Base-by-base conservation (phyloP, 2,329 filamentous ascomycete genomes). In the Mariannaea elegans region DNA sequence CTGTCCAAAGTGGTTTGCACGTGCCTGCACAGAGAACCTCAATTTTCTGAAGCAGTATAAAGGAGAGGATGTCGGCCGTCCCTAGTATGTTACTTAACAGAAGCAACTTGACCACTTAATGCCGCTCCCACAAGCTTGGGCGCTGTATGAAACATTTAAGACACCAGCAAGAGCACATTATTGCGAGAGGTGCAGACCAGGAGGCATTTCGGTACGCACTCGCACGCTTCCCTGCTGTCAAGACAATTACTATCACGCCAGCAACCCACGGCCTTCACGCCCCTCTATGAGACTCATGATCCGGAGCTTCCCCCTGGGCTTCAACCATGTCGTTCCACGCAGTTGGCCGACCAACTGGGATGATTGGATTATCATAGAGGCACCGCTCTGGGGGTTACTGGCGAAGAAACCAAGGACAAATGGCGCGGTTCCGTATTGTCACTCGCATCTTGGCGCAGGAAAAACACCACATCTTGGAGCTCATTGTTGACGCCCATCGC, bases 351-450 rank as follows among this genome's bases (percentile, higher is more conserved):
- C n/a, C n/a, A n/a, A n/a, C n/a, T n/a, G n/a, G n/a, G n/a, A n/a
- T n/a, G n/a, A n/a, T n/a, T n/a, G n/a, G n/a, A n/a, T n/a, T n/a
- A n/a, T 47, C 9, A 9, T 24, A 14, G 12, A 10, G 4, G 14
- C 4, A 8, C 27, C 2, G 18, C 2, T 4, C 27, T 38, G 46
- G 34, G 32, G 38, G 3, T n/a, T n/a, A n/a, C n/a, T n/a, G 31
- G n/a, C 19, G 32, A 39, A 7, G 32, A 39, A 29, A n/a, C n/a
- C n/a, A 49, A 49, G n/a, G 3, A 12, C 12, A 55, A 63, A 23
- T 71, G 66, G 31, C 46, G 46, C 10, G 46, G 46, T 14, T 49
- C 34, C 39, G n/a, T 19, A 29, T 34, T 3, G 19, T 53, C 18
- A 19, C 50, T 38, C 39, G 29, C 13, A 46, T 29, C 31, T 13